Conservation (phyloP, 2,329 filamentous ascomycete genomes). For the Aspergillus sp. region DNA sequence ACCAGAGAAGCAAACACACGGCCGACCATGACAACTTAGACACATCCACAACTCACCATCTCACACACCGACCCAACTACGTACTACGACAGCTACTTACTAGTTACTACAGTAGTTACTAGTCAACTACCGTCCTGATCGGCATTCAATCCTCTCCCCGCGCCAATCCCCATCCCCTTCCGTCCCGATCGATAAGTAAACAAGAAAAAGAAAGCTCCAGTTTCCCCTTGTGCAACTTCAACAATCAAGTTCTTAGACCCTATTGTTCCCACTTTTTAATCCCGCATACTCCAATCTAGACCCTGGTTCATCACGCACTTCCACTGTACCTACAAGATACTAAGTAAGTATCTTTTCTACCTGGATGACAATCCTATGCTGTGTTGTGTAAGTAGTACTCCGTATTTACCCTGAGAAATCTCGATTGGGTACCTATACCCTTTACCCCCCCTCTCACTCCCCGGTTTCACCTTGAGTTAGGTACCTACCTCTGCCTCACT, state of each 20-base stretch:
- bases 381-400: too few relatives aligned
- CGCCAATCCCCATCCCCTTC: background rate
- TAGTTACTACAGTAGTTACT: background rate
- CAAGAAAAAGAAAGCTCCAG: background rate
- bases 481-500: conserved; percentile 5
- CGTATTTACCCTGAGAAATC: background rate
- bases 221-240: background rate
- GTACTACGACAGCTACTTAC: background rate
- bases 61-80: background rate
- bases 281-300: background rate
- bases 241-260: background rate
- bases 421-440: background rate
- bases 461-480: background rate
- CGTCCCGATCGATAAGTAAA: background rate
- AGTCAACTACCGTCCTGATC: conserved; percentile 1
- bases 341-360: background rate
- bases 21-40: background rate
- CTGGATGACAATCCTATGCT: background rate
- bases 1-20: background rate
- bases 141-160: background rate
- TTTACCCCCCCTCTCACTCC: background rate
- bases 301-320: background rate
- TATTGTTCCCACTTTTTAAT: background rate
- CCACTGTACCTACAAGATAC: background rate
- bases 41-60: background rate